phyloP scores from a whole-genome alignment of 257 asterid species.

The Cruciata laevipes region DNA sequence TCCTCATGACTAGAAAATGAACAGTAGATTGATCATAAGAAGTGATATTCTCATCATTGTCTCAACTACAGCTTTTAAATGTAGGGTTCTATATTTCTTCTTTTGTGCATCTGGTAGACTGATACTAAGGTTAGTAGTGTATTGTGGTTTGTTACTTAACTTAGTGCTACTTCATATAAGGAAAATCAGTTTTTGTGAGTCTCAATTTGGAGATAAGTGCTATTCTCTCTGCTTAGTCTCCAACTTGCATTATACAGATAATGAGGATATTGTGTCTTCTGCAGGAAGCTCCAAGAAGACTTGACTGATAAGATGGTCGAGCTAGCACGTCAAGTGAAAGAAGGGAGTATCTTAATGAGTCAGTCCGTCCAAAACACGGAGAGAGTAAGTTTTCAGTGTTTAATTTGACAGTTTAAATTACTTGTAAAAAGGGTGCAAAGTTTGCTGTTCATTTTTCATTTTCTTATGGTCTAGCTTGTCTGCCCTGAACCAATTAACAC shows the following conservation, averaged over 20 bases:
- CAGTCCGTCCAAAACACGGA: conserved; percentile 75
- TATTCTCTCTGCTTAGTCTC: neutral
- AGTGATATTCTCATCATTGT: neutral
- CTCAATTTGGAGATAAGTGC: too few species aligned
- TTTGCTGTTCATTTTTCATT: neutral
- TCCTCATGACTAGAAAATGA: neutral
- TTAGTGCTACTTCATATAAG: too few species aligned
- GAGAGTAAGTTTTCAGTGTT: conserved; percentile 39
- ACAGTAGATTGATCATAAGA: neutral
- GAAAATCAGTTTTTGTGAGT: neutral
- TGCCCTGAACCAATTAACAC: neutral
- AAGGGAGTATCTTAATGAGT: conserved; percentile 75
- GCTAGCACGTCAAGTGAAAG: conserved; percentile 84
- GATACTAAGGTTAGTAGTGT: neutral
- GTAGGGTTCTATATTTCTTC: neutral
- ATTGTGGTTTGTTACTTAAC: neutral
- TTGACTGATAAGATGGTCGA: conserved; percentile 90
- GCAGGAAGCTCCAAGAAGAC: conserved; percentile 88
- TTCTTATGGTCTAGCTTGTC: neutral
- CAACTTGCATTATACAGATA: neutral
- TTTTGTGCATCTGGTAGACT: neutral
- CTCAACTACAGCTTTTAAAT: neutral
- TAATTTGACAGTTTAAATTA: neutral
- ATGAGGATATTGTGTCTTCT: conserved; percentile 10
- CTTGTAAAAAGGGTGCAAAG: neutral